Base-by-base conservation (phyloP, 306 rosid genomes). In the Hylodesmum podocarpum region DNA sequence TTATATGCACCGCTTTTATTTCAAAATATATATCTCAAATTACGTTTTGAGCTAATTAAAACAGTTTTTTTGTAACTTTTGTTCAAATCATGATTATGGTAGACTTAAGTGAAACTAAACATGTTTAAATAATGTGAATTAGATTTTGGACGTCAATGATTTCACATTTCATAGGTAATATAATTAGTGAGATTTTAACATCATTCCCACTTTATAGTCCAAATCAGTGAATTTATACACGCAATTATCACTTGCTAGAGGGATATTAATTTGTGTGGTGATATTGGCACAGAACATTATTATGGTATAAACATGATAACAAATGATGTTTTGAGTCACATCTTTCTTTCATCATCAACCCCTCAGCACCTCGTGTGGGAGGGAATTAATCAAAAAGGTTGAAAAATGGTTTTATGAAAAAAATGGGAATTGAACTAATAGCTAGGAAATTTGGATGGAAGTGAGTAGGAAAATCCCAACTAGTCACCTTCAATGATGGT, bases 311-410 rank as follows among this genome's bases (percentile, higher is more conserved):
- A 3, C 44, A 53, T 44, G 66, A 46, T 36, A n/a, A 15, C 46
- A 19, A 11, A 12, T 24, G 70, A 65, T 75, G 29, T 78, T 22
- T 22, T 54, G 40, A 78, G 78, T 75, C 79, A 72, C 51, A 72
- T 78, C 44, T 76, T 62, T 78, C 44, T 76, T 62, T 79, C 76
- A 79, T 72, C 63, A 50, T 33, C 55, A 36, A 6, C 25, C 11
- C 3, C 3, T 76, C 66, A 68, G 74, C 36, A 54, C 14, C 59
- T 72, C 57, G 55, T 34, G 50, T 44, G 50, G 63, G 28, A 53
- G 21, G 21, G 27, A 13, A 39, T 12, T 65, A 66, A 47, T 15
- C 13, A 4, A 22, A 22, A 39, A 16, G 40, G 70, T 83, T 72
- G 82, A 72, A 74, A 63, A 79, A 33, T 78, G 31, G 19, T 41